A percentile compares a stretch with the other conserved stretches of the same genome.
Evolutionary conservation across 331 rosid genomes (phyloP).

Genomic region (Phaseolus coccineus): DNA sequence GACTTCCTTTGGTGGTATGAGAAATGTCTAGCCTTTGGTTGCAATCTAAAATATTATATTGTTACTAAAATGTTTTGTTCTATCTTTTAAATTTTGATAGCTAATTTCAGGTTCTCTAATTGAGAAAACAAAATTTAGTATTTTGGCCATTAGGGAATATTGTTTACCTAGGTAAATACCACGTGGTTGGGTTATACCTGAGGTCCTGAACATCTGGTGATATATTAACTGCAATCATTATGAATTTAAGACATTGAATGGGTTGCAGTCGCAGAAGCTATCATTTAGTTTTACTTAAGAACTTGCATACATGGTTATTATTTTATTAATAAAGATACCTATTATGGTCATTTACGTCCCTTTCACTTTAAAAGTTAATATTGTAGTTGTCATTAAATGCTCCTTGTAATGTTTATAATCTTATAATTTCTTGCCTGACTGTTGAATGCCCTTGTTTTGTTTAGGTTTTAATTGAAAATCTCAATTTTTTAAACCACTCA

Average conservation of each 20-base stretch:
- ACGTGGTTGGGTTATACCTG: neutral
- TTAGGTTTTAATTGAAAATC: neutral
- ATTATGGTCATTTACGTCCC: neutral
- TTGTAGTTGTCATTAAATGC: constrained; percentile 1
- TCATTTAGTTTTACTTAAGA: neutral
- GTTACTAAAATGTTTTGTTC: neutral
- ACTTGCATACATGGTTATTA: neutral
- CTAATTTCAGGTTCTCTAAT: neutral
- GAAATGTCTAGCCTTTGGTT: neutral
- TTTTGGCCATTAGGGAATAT: neutral
- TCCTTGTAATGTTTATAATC: constrained; percentile 16
- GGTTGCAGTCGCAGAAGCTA: neutral
- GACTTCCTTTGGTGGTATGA: neutral
- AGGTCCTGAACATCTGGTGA: neutral
- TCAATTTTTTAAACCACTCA: constrained; percentile 1
- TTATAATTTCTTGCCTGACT: constrained; percentile 22
- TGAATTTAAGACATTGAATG: constrained; percentile 9
- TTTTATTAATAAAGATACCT: neutral
- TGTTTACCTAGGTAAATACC: neutral
- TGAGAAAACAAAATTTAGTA: neutral
- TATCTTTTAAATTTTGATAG: neutral
- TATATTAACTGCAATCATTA: neutral
- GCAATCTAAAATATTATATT: neutral
- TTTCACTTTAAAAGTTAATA: constrained; percentile 3
- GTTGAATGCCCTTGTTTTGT: constrained; percentile 21